phyloP scores from a whole-genome alignment of 78 protist species.

The Isochrysis galbana region DNA sequence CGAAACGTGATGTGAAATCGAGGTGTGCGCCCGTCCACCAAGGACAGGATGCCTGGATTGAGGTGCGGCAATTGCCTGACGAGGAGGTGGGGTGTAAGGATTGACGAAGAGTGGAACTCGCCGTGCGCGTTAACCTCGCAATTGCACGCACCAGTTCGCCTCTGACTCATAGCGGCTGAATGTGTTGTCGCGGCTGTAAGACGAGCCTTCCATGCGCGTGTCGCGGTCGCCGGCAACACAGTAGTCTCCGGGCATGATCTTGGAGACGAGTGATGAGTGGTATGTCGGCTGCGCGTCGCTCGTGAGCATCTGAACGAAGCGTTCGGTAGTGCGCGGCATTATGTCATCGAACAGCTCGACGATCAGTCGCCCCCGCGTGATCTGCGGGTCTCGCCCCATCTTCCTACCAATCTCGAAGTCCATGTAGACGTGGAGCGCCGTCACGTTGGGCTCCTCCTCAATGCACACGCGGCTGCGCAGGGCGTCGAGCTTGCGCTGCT shows the following conservation, averaged over 20 bases:
- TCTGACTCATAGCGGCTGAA: neutral
- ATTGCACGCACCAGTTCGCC: neutral
- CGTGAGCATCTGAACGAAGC: neutral
- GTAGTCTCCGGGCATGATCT: neutral
- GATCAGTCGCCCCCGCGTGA: neutral
- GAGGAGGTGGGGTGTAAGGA: too few relatives aligned
- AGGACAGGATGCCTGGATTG: slow-evolving; percentile 17
- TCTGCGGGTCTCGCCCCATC: neutral
- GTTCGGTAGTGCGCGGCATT: neutral
- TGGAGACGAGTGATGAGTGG: neutral
- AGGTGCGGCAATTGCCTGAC: slow-evolving; percentile 20
- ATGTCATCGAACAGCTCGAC: slow-evolving; percentile 10
- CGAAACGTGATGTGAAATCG: neutral
- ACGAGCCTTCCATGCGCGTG: neutral
- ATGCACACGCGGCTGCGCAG: neutral
- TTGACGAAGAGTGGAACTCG: too few relatives aligned
- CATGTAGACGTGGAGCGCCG: neutral
- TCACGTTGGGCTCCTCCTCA: neutral
- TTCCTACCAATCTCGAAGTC: neutral
- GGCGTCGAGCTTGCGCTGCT: neutral
- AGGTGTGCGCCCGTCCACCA: neutral
- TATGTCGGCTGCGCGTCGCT: neutral
- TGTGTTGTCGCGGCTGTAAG: neutral
- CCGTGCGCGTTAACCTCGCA: too few relatives aligned
- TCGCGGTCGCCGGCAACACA: neutral